These are phyloP conservation scores for Coccomyxa sp. DNA, from an alignment of 139 green algal species.

Conservation along the genomic window DNA sequence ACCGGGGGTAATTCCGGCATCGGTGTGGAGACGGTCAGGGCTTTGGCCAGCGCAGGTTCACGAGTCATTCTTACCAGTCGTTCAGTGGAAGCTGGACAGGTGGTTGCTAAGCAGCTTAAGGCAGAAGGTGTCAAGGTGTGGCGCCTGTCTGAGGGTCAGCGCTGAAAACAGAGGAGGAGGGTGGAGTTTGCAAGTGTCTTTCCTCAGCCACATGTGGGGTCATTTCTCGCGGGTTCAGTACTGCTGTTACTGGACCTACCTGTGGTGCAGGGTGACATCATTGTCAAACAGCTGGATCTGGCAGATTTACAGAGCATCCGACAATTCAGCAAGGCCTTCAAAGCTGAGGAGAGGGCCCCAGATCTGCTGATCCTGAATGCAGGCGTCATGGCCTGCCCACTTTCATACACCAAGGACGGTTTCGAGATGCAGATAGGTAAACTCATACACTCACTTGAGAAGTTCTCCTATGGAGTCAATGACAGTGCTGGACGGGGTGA, in stretches of 20 bases:
- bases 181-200: not conserved
- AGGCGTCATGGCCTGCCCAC: conserved; percentile 59
- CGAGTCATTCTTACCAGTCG: conserved; percentile 39
- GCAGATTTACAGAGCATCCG: conserved; percentile 43
- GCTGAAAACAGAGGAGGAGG: not conserved
- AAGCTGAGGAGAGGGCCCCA: conserved; percentile 19
- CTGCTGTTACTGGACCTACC: not conserved
- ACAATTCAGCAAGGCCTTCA: conserved; percentile 34
- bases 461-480: no score
- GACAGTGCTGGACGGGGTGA: no score
- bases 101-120: conserved; percentile 5
- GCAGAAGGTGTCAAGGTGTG: conserved; percentile 13
- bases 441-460: not conserved
- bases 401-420: conserved; percentile 32
- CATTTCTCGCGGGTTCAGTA: no score
- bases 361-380: conserved; percentile 59
- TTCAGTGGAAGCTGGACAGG: not conserved
- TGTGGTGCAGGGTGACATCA: conserved; percentile 14
- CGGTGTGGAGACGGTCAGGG: conserved; percentile 27
- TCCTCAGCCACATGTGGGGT: not conserved
- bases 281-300: conserved; percentile 52
- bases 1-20: conserved; percentile 34
- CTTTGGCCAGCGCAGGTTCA: conserved; percentile 19
- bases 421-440: conserved; percentile 40
- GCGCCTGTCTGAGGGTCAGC: not conserved